phyloP scores from a whole-genome alignment of 2,329 filamentous ascomycete genomes.

The Rasamsonia emersonii region DNA sequence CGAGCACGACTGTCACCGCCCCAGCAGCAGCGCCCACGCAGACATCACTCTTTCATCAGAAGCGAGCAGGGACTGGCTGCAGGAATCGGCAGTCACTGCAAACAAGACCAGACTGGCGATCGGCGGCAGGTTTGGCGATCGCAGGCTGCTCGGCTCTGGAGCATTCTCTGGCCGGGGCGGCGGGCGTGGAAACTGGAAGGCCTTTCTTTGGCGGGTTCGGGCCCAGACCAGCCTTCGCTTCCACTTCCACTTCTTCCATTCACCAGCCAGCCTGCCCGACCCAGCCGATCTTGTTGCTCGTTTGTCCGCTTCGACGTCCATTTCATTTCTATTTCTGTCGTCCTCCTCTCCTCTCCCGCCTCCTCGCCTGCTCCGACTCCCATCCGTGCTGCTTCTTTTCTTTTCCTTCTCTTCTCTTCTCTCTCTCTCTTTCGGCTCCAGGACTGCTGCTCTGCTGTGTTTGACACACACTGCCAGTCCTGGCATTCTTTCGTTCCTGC shows the following conservation, averaged over 20 bases:
- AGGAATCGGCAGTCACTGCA: too few relatives aligned
- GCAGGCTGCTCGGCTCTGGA: too few relatives aligned
- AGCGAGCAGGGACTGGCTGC: too few relatives aligned
- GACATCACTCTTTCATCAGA: too few relatives aligned
- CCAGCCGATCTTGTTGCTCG: slow-evolving; percentile 2
- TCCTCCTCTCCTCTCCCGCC: slow-evolving; percentile 14
- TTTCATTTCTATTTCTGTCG: slow-evolving; percentile 11
- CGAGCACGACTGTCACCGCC: too few relatives aligned
- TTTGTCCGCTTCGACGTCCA: slow-evolving; percentile 1
- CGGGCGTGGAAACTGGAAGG: too few relatives aligned
- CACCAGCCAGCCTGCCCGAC: slow-evolving; percentile 6
- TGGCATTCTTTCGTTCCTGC: slow-evolving; percentile 32
- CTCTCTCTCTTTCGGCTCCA: slow-evolving; percentile 19
- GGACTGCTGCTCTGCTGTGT: slow-evolving; percentile 30
- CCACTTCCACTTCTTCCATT: slow-evolving; percentile 11
- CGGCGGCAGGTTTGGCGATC: too few relatives aligned
- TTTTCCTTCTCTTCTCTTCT: slow-evolving; percentile 13
- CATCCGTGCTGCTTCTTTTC: slow-evolving; percentile 15
- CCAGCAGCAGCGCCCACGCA: too few relatives aligned
- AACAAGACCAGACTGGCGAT: too few relatives aligned
- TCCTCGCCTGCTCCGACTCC: slow-evolving; percentile 11
- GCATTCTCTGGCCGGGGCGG: too few relatives aligned
- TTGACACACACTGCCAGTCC: slow-evolving; percentile 35
- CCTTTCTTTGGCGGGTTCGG: too few relatives aligned
- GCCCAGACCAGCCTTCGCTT: slow-evolving; percentile 4